Evolutionary conservation across 192 early-diverging fungal species (phyloP).

Genomic region (Coemansia sp.): DNA sequence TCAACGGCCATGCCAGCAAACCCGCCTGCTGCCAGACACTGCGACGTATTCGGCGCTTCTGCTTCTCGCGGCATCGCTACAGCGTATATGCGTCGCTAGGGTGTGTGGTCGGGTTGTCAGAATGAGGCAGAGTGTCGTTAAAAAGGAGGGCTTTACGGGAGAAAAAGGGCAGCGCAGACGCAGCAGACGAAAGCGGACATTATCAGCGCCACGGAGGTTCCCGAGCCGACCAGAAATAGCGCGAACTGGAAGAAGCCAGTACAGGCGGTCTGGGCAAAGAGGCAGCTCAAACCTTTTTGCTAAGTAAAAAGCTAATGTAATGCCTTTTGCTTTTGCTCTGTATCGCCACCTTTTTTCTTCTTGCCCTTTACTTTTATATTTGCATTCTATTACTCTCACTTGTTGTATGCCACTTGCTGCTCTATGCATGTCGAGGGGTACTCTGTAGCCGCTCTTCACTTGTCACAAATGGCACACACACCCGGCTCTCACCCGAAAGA

Average conservation of each 20-base stretch:
- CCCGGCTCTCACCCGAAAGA: background rate
- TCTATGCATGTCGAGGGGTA: background rate
- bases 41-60: constrained; percentile 39
- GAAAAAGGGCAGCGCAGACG: background rate
- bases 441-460: constrained; percentile 5
- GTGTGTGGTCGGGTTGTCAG: background rate
- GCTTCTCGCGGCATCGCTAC: constrained; percentile 16
- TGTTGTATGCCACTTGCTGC: background rate
- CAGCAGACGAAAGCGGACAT: background rate
- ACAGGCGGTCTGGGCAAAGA: background rate
- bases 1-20: constrained; percentile 92
- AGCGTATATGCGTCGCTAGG: background rate
- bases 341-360: background rate
- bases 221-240: background rate
- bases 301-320: no score
- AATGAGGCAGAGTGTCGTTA: background rate
- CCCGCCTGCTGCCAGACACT: constrained; percentile 73
- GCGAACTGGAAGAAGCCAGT: background rate
- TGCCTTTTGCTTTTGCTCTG: no score
- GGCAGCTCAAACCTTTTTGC: background rate
- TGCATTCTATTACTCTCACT: background rate
- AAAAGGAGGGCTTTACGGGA: background rate
- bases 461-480: constrained; percentile 2
- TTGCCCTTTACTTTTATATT: background rate
- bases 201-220: background rate